Base-by-base conservation (phyloP, 306 rosid genomes). In the Glycine soja region DNA sequence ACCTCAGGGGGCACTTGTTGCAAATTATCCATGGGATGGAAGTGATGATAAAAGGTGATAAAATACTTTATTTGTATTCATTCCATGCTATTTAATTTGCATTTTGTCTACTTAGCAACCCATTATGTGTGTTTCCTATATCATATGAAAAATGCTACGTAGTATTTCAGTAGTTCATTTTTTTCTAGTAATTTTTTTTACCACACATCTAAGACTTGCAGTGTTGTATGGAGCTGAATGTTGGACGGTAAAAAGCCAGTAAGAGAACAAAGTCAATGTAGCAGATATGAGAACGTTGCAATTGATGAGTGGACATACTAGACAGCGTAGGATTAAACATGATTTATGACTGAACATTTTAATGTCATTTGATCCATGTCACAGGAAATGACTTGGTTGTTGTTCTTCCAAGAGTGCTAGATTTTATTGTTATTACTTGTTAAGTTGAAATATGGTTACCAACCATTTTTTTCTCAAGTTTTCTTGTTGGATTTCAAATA, bases 1-100 rank as follows among this genome's bases (percentile, higher is more conserved):
- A 69, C 66, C 46, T 72, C 88, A 95, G 99, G 99, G 97, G 34
- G 98, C 98, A 65, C 93, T 95, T 66, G 99, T 95, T 85, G 99
- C 99, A 84, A 95, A 93, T 87, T 95, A 91, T 85, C 99, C 98
- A 36, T 95, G 99, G 99, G 99, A 95, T 83, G 99, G 97, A 57
- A 86, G 93, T 19, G 84, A 64, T 9, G 91, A 93, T 78, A 88
- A 90, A 90, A 93, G 95, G 99, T 95, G 63, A 45, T 75, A 53
- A 64, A 79, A 16, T 68, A 57, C 62, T 73, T 46, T 45, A 63
- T 58, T 74, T n/a, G 3, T 54, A 12, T 61, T 63, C 70, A 53
- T 65, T 54, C 14, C 9, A 15, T 32, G 1, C 46, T 10, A 75
- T 70, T 75, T 75, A 19, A 52, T 65, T 45, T 67, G 11, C 16